These are phyloP conservation scores for Cucurbita moschata DNA, from an alignment of 306 rosid genomes.

Conservation along the genomic window DNA sequence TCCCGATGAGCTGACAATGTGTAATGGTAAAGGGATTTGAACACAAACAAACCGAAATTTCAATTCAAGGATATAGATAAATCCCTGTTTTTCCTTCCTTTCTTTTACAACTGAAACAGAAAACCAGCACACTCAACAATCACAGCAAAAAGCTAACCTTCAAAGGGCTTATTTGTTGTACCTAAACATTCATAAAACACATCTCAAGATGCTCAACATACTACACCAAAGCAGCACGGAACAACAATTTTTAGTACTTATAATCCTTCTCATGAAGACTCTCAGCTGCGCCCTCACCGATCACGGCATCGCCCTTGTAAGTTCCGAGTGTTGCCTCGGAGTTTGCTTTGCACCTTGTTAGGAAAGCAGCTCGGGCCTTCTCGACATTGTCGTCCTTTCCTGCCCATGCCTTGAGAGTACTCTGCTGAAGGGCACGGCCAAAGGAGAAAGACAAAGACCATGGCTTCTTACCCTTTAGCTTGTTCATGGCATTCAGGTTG, in stretches of 20 bases:
- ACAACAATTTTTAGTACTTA: conserved; percentile 22
- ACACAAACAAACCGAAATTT: neutral
- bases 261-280: conserved; percentile 69
- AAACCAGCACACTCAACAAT: neutral
- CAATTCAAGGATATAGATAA: neutral
- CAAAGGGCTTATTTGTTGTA: conserved; percentile 1
- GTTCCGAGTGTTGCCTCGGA: conserved; percentile 67
- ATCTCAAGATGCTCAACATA: neutral
- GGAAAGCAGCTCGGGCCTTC: conserved; percentile 58
- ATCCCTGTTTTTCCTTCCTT: neutral
- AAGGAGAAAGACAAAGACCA: conserved; percentile 74
- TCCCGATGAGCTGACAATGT: too few species aligned
- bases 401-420: conserved; percentile 78
- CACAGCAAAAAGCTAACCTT: neutral
- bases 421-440: conserved; percentile 76
- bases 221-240: neutral
- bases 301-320: conserved; percentile 53
- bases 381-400: conserved; percentile 45
- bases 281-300: conserved; percentile 56
- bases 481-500: conserved; percentile 73
- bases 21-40: too few species aligned
- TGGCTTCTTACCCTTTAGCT: conserved; percentile 62
- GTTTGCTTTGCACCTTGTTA: conserved; percentile 66
- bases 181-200: neutral
- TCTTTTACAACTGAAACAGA: neutral